A percentile compares a stretch with the other conserved stretches of the same genome.
Evolutionary conservation across 1,284 basidiomycete genomes (phyloP).

Genomic region (Melampsora abietis-canadensis): DNA sequence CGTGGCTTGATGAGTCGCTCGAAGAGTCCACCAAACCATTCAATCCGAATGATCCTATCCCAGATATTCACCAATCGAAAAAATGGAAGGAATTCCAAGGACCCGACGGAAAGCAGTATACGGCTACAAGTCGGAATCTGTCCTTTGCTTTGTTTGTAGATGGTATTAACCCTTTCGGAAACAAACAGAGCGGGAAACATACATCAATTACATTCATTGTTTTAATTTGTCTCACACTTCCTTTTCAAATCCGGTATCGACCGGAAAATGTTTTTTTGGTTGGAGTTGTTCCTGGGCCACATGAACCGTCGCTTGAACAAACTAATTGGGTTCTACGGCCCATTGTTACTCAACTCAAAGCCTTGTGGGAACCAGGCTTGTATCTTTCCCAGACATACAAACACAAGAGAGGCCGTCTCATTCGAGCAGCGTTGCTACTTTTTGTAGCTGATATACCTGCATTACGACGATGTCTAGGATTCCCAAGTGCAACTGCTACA

Average conservation of each 20-base stretch:
- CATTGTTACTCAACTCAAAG: slow-evolving; percentile 50
- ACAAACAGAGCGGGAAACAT: slow-evolving; percentile 4
- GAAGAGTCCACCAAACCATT: neutral
- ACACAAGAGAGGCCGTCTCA: neutral
- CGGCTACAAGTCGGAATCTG: neutral
- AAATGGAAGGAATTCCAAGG: slow-evolving; percentile 20
- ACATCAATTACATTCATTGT: slow-evolving; percentile 17
- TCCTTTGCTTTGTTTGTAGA: slow-evolving; percentile 12
- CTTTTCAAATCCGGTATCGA: slow-evolving; percentile 51
- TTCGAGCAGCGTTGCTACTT: slow-evolving; percentile 22
- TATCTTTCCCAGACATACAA: neutral
- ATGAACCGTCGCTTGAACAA: slow-evolving; percentile 44
- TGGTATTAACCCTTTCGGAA: slow-evolving; percentile 20
- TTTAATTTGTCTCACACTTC: slow-evolving; percentile 43
- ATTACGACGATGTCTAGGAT: slow-evolving; percentile 29
- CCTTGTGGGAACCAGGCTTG: slow-evolving; percentile 52
- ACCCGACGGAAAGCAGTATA: slow-evolving; percentile 14
- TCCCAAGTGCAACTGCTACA: slow-evolving; percentile 2
- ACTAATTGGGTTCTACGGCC: slow-evolving; percentile 52
- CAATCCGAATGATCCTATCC: neutral
- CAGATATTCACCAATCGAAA: slow-evolving; percentile 14
- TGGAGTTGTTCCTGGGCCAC: slow-evolving; percentile 53
- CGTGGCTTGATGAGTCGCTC: neutral
- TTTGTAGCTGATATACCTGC: slow-evolving; percentile 43
- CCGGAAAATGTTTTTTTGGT: slow-evolving; percentile 55